phyloP scores from a whole-genome alignment of 352 stramenopile species.

The Pythium myriotylum region DNA sequence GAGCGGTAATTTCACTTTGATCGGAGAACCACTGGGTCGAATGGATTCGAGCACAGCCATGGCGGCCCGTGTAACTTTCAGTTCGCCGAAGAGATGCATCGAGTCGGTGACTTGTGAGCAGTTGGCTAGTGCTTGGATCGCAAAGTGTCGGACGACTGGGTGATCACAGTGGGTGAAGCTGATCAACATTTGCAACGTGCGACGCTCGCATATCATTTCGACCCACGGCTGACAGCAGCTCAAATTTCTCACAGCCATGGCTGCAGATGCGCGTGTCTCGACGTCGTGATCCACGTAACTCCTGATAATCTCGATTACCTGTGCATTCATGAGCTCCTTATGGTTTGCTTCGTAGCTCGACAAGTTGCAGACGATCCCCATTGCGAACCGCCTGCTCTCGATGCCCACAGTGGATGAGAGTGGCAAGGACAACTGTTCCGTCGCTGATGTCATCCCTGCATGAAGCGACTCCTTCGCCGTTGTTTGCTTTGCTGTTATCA shows the following conservation, averaged over 20 bases:
- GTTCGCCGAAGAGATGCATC: constrained; percentile 69
- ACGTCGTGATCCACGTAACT: constrained; percentile 73
- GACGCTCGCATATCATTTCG: constrained; percentile 79
- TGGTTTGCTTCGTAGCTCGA: constrained; percentile 78
- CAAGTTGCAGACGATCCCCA: constrained; percentile 80
- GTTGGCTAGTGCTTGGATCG: constrained; percentile 67
- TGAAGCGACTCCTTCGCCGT: background rate
- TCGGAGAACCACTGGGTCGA: background rate
- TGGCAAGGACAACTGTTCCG: constrained; percentile 7
- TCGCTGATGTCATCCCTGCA: background rate
- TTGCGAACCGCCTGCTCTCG: constrained; percentile 55
- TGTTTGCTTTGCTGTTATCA: constrained; percentile 35
- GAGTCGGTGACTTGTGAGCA: constrained; percentile 79
- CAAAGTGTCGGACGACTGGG: constrained; percentile 62
- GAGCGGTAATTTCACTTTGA: background rate
- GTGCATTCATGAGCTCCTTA: constrained; percentile 76
- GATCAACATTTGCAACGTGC: constrained; percentile 65
- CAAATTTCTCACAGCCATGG: constrained; percentile 77
- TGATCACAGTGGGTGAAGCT: constrained; percentile 56
- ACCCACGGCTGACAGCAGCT: constrained; percentile 75
- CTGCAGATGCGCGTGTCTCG: constrained; percentile 65
- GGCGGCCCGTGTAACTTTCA: constrained; percentile 55
- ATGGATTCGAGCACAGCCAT: constrained; percentile 52
- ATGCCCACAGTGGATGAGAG: constrained; percentile 26
- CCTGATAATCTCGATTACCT: constrained; percentile 68